A percentile compares a stretch with the other conserved stretches of the same genome.
Conservation (phyloP, 164 flowering plant species). For the Paratinospora sagittata region DNA sequence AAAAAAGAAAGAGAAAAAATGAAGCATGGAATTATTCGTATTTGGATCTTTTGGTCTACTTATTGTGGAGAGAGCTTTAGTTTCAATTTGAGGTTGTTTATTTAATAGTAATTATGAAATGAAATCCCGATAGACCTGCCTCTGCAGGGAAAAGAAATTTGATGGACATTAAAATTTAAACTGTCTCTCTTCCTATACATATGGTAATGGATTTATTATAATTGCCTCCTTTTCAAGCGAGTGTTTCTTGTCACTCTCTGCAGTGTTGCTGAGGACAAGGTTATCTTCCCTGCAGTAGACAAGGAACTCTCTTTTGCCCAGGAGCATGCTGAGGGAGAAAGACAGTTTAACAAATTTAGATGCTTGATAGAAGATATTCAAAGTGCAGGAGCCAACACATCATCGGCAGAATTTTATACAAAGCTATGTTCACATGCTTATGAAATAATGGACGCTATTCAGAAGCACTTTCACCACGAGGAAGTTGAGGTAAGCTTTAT, state of each 20-base stretch:
- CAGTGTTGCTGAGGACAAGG: conserved; percentile 95
- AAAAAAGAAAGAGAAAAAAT: too few species aligned
- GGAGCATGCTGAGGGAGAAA: conserved; percentile 92
- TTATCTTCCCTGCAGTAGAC: conserved; percentile 95
- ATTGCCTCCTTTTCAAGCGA: not conserved
- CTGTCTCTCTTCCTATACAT: not conserved
- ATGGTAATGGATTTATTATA: not conserved
- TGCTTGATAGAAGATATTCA: conserved; percentile 80
- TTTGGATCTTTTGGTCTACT: too few species aligned
- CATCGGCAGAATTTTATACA: conserved; percentile 63
- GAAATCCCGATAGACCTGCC: too few species aligned
- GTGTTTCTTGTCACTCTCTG: conserved; percentile 27
- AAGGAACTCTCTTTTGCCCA: conserved; percentile 69
- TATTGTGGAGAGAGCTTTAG: too few species aligned
- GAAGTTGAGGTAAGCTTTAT: conserved; percentile 64
- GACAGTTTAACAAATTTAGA: conserved; percentile 70
- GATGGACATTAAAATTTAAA: too few species aligned
- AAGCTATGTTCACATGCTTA: conserved; percentile 75
- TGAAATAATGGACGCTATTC: conserved; percentile 70
- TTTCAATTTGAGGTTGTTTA: too few species aligned
- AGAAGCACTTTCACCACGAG: conserved; percentile 76
- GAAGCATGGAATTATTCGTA: too few species aligned
- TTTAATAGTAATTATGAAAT: too few species aligned
- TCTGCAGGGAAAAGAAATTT: too few species aligned
- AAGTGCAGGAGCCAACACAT: conserved; percentile 56